Evolutionary conservation across 192 early-diverging fungal species (phyloP).

Genomic region (Backusella macrospora): DNA sequence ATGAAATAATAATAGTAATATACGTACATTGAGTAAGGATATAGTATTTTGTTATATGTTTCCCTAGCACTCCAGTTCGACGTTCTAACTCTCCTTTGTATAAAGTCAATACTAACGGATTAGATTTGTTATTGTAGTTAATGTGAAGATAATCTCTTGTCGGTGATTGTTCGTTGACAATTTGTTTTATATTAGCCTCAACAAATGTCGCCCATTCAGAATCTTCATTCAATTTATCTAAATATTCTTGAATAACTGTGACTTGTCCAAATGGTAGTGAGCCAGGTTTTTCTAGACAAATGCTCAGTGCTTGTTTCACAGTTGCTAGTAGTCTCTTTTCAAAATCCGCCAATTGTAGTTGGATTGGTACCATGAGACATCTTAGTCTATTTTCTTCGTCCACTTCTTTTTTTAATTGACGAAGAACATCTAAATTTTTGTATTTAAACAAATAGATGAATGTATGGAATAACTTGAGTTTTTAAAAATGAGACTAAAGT

Average conservation of each 20-base stretch:
- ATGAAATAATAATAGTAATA: background rate
- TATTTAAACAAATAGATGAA: background rate
- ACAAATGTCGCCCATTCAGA: conserved; percentile 47
- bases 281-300: conserved; percentile 10
- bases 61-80: conserved; percentile 41
- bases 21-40: conserved; percentile 43
- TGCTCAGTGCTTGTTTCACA: conserved; percentile 26
- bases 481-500: background rate
- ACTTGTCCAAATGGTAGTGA: background rate
- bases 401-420: conserved; percentile 37
- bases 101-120: conserved; percentile 39
- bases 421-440: conserved; percentile 28
- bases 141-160: conserved; percentile 37
- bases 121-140: conserved; percentile 44
- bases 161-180: conserved; percentile 42
- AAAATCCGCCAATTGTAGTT: conserved; percentile 29
- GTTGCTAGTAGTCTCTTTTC: conserved; percentile 31
- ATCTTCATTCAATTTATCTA: conserved; percentile 28
- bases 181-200: conserved; percentile 32
- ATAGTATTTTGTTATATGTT: conserved; percentile 46
- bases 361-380: conserved; percentile 29
- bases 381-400: conserved; percentile 43
- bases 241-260: conserved; percentile 26
- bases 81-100: conserved; percentile 45
- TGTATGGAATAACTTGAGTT: background rate